Base-by-base conservation (phyloP, 2,329 filamentous ascomycete genomes). In the Rutstroemia sp. region DNA sequence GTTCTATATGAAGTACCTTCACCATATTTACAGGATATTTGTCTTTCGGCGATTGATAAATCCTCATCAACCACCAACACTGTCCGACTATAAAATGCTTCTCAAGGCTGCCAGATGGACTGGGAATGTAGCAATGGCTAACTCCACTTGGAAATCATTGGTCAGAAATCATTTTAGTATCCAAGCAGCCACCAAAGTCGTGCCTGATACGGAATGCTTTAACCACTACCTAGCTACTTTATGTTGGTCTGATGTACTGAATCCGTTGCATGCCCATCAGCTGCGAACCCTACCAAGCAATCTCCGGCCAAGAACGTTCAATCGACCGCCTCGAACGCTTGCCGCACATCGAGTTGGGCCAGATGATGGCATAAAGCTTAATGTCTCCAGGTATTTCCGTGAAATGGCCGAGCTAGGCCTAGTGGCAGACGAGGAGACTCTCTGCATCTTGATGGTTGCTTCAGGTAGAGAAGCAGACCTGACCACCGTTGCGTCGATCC, bases 141-240 rank as follows among this genome's bases (percentile, higher is more conserved):
- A 71, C 9, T 62, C 66, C 1, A 61, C 79, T 14, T 84, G 80
- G 79, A 58, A 68, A 7, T 67, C 69, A 8, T 73, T 81, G 69
- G 57, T 64, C 54, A 66, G 16, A 66, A 73, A 45, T 62, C 36
- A 40, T 23, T 34, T 34, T 23, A 25, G 54, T 14, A 36, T 30
- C 2, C 39, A 12, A 21, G 25, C 25, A 54, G 42, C 10, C 2
- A 51, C 48, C 10, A 39, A 19, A 56, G 6, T 67, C 2, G 48
- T 77, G 8, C 79, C 77, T 2, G 75, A 79, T 62, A 62, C 73
- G 2, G 69, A 71, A 56, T 81, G 78, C 64, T 84, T 78, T 64
- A 84, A 83, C 56, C 68, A 76, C 58, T 78, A 75, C 56, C 75
- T 84, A 69, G 75, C 74, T 17, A 72, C 76, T 1, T 69, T 72